Evolutionary conservation across 1,284 basidiomycete species (phyloP).

Genomic region (Ganoderma boninense): DNA sequence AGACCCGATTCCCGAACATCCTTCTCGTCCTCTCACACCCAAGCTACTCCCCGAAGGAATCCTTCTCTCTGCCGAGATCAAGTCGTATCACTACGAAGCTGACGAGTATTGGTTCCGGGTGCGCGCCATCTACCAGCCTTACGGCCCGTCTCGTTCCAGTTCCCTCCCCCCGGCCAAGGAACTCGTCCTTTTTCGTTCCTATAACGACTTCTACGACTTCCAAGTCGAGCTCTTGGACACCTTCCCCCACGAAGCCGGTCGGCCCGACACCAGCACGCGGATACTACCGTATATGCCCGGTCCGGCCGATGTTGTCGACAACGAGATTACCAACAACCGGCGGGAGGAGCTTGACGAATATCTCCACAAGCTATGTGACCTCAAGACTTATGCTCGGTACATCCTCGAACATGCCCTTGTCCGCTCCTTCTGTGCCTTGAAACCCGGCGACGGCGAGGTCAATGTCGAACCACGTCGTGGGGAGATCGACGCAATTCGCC

Average conservation of each 20-base stretch:
- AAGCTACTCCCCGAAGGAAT: constrained; percentile 80
- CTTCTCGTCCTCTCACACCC: constrained; percentile 39
- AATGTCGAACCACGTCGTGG: constrained; percentile 65
- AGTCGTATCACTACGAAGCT: constrained; percentile 96
- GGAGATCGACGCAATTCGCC: constrained; percentile 62
- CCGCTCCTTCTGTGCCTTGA: constrained; percentile 86
- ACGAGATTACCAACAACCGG: constrained; percentile 84
- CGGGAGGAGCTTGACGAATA: constrained; percentile 91
- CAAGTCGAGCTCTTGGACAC: constrained; percentile 89
- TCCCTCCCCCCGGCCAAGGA: constrained; percentile 75
- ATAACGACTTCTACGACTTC: constrained; percentile 99
- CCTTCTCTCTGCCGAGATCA: constrained; percentile 88
- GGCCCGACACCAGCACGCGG: constrained; percentile 67
- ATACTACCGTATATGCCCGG: constrained; percentile 98
- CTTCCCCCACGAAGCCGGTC: constrained; percentile 91
- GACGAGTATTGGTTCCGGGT: constrained; percentile 98
- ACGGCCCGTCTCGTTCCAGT: constrained; percentile 60
- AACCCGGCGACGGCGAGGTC: constrained; percentile 87
- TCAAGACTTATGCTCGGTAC: constrained; percentile 74
- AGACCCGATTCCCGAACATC: constrained; percentile 32
- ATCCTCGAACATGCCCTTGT: constrained; percentile 86
- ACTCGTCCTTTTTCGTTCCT: constrained; percentile 92
- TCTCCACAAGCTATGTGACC: constrained; percentile 79
- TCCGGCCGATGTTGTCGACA: constrained; percentile 86
- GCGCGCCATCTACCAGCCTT: constrained; percentile 88